Base-by-base conservation (phyloP, 2,329 filamentous ascomycete species). In the Diaporthe ampelina region DNA sequence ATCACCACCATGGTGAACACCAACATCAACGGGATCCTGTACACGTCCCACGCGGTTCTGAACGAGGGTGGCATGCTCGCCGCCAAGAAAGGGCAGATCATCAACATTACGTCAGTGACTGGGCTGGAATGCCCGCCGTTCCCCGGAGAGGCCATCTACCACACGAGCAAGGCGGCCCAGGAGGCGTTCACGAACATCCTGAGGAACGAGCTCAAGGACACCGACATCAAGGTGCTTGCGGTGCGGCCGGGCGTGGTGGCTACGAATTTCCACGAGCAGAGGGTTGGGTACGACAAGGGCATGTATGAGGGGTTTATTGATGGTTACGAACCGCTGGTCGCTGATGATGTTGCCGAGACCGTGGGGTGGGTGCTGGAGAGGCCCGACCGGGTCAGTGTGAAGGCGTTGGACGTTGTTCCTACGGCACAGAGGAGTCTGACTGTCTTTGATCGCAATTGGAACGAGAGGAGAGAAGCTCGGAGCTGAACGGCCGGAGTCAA, bases 61-160 rank as follows among this genome's bases (percentile, higher is more conserved):
- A 67, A 67, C n/a, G 63, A 52, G 63, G 63, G 63, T n/a, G 45
- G 63, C 45, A 67, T 67, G 63, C 63, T 35, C 9, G 29, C 63
- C 3, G 29, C 63, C 29, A 48, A 32, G 21, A n/a, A n/a, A 4
- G 45, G 63, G 3, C 63, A 67, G 29, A 67, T 52, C 45, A 52
- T 67, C 45, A 67, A 67, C 13, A 67, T 67, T 26, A 67, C 63
- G n/a, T 52, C 61, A 37, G 61, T 67, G 29, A 67, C 61, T 7
- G 63, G 63, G 7, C 63, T 67, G 3, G 63, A 67, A 13, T 67
- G 63, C 45, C 45, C 45, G 29, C 63, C 63, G n/a, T 67, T 67
- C 15, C 63, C 63, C 8, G 63, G 63, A 21, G 63, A 67, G 63
- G 63, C 63, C 19, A 45, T 67, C 45, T 52, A 52, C 45, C 63